A percentile compares a stretch with the other conserved stretches of the same genome.
These are phyloP conservation scores for Wallacemonas sp. DNA, from an alignment of 208 protist genomes.

Conservation along the genomic window DNA sequence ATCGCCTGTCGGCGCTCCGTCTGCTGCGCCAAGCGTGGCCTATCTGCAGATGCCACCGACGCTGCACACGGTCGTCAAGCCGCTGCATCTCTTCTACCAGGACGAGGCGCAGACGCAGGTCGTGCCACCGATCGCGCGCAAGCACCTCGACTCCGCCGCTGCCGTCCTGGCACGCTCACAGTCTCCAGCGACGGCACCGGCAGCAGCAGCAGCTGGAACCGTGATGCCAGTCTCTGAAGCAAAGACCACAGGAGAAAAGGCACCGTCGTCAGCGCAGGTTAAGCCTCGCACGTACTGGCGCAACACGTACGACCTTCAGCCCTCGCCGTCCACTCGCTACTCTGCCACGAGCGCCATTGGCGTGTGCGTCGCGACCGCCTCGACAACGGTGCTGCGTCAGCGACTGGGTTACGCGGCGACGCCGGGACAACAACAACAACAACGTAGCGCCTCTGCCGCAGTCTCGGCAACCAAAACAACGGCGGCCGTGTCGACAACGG, in stretches of 20 bases:
- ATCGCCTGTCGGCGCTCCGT: no score
- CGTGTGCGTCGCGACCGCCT: conserved; percentile 20
- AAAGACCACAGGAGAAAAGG: no score
- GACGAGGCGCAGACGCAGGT: conserved; percentile 29
- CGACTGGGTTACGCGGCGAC: not conserved
- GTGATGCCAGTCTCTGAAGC: no score
- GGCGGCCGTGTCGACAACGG: no score
- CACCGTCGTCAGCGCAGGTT: no score
- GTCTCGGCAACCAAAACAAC: no score
- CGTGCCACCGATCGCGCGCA: conserved; percentile 24
- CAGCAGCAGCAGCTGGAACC: no score
- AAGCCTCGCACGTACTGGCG: conserved; percentile 25
- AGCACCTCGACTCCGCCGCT: not conserved
- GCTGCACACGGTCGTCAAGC: conserved; percentile 28
- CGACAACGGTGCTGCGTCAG: conserved; percentile 13
- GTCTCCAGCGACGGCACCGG: no score
- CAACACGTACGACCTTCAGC: conserved; percentile 59
- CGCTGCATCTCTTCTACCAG: conserved; percentile 35
- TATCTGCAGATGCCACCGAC: conserved; percentile 17
- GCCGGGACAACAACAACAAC: not conserved
- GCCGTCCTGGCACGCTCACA: conserved; percentile 1
- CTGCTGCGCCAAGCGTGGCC: no score
- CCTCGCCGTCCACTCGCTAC: conserved; percentile 42
- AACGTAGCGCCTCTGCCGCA: no score
- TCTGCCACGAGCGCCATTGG: conserved; percentile 17